Conservation (phyloP, 2,329 filamentous ascomycete genomes). For the Diaporthe sp. region DNA sequence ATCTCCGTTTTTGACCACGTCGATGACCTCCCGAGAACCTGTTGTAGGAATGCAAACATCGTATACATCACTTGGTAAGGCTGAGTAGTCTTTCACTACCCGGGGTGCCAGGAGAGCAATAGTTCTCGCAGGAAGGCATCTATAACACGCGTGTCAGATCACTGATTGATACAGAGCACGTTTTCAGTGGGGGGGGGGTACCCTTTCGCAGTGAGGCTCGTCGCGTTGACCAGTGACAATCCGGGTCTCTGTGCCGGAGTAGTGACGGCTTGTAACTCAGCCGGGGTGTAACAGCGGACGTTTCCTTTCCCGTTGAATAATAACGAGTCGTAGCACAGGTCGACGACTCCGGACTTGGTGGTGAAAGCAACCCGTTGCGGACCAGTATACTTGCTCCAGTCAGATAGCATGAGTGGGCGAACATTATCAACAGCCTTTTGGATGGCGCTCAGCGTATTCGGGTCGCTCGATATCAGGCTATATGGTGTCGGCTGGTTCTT, state of each 20-base stretch:
- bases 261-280: conserved; percentile 57
- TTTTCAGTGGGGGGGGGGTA: not conserved
- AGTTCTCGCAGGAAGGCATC: conserved; percentile 19
- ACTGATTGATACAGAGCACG: not conserved
- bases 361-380: not conserved
- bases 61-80: conserved; percentile 59
- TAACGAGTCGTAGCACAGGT: conserved; percentile 71
- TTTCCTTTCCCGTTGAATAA: conserved; percentile 73
- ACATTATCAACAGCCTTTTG: not conserved
- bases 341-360: conserved; percentile 55
- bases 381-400: conserved; percentile 1
- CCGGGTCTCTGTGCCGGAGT: conserved; percentile 48
- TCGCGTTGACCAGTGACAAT: not conserved
- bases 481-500: conserved; percentile 6
- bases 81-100: conserved; percentile 48
- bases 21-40: conserved; percentile 59
- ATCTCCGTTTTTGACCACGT: conserved; percentile 47
- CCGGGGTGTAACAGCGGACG: conserved; percentile 63
- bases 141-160: not conserved
- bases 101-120: conserved; percentile 1
- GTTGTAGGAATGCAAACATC: conserved; percentile 62
- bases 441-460: conserved; percentile 1
- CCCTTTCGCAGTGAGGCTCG: conserved; percentile 25
- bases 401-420: conserved; percentile 17
- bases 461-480: conserved; percentile 22